Evolutionary conservation across 345 rosid species (phyloP).

Genomic region (Eutrema japonicum): DNA sequence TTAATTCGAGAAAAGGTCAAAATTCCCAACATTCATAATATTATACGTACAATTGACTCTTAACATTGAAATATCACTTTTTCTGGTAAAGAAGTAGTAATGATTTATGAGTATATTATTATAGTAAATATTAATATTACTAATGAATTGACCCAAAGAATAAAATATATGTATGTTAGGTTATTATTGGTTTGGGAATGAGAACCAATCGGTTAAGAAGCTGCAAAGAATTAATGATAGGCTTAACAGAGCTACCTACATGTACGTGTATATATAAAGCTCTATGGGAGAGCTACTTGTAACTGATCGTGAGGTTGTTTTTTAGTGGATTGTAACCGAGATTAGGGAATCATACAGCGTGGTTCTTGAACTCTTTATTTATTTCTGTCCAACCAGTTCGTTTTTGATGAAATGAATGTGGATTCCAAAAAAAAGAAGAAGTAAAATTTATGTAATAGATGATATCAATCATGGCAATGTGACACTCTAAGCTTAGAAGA

Average conservation of each 20-base stretch:
- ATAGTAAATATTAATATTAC: not conserved
- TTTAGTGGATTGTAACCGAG: too few relatives aligned
- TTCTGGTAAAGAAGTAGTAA: not conserved
- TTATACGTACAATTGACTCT: not conserved
- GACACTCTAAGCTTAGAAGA: too few relatives aligned
- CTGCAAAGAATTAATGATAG: not conserved
- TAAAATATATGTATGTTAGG: not conserved
- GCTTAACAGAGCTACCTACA: too few relatives aligned
- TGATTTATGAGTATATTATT: not conserved
- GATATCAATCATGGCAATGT: too few relatives aligned
- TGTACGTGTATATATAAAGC: too few relatives aligned
- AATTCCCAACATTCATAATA: slow-evolving; percentile 15
- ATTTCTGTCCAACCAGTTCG: too few relatives aligned
- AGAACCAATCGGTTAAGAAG: not conserved
- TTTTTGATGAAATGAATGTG: too few relatives aligned
- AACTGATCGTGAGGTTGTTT: too few relatives aligned
- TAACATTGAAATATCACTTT: not conserved
- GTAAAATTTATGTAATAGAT: too few relatives aligned
- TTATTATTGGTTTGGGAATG: not conserved
- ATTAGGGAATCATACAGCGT: too few relatives aligned
- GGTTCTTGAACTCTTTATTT: too few relatives aligned
- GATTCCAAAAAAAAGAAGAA: too few relatives aligned
- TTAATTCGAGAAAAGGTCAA: slow-evolving; percentile 28
- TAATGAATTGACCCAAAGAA: not conserved
- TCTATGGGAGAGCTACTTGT: not conserved